Base-by-base conservation (phyloP, 2,329 filamentous ascomycete species). In the Plenodomus lindquistii region DNA sequence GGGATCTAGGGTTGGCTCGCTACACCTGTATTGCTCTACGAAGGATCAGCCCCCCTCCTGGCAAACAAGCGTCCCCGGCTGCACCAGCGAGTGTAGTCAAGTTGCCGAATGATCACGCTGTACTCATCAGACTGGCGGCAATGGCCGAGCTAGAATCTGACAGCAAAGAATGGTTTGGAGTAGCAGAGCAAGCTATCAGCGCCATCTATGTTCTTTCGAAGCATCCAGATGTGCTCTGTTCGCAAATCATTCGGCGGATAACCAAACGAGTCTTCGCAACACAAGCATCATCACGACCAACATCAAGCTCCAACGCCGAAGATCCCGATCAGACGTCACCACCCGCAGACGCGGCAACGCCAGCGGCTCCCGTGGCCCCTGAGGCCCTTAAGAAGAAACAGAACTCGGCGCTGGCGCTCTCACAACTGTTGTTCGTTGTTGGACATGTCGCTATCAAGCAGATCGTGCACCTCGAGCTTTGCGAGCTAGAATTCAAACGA, bases 371-470 rank as follows among this genome's bases (percentile, higher is more conserved):
- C n/a, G 41, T 38, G 1, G 49, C 49, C 11, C 47, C 59, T 16
- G 73, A 78, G 8, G 24, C 50, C 37, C 55, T 53, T 11, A 42
- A 50, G 15, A 65, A 62, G 43, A 84, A 81, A 64, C 83, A 86
- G 22, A 89, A 87, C 59, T 83, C 86, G 4, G 85, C 90, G 1
- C 81, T 91, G 39, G 86, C 84, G 0, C 79, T 99, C 2, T 96
- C 94, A 0, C 94, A 97, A 65, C 81, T 99, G 2, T 80, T 99
- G 0, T 97, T 97, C 69, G 88, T 96, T 29, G 93, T 97, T 22
- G 94, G 94, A 0, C 94, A 99, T 66, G 89, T 97, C 40, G 94
- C 94, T 13, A 94, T 99, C 69, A 99, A 99, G 76, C 95, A 99
- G 69, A 99, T 99, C 61, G 95, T 99, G 0, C 94, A 99, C 70